Percentiles rank a stretch among this genome's conserved stretches.
Evolutionary conservation across 2,329 filamentous ascomycete species (phyloP).

Genomic region (Trichoderma sp.): DNA sequence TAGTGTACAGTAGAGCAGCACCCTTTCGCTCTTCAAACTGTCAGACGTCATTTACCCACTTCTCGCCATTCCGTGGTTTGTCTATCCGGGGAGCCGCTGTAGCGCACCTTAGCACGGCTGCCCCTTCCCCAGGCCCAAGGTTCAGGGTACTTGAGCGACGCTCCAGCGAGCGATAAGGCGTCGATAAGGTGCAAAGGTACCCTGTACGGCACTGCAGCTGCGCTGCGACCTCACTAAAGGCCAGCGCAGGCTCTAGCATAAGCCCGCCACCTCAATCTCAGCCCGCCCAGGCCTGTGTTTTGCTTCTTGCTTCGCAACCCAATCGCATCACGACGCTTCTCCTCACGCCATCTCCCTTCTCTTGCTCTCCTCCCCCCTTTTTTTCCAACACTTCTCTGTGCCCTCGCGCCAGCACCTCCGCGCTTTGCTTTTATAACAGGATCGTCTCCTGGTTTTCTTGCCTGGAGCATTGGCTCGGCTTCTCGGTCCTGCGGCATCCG

Average conservation of each 20-base stretch:
- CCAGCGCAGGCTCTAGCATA: not conserved
- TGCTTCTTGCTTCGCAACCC: conserved; percentile 25
- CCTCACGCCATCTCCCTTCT: conserved; percentile 22
- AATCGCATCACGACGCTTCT: conserved; percentile 24
- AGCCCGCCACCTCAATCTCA: conserved; percentile 25
- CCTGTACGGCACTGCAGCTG: conserved; percentile 6
- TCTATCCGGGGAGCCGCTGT: conserved; percentile 16
- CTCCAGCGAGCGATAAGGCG: conserved; percentile 7
- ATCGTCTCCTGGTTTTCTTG: not conserved
- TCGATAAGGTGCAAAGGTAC: conserved; percentile 7
- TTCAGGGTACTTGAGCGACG: not conserved
- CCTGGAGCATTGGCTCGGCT: conserved; percentile 4
- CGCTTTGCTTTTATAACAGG: not conserved
- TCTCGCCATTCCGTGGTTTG: not conserved
- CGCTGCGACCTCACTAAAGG: not conserved
- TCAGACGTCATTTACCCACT: conserved; percentile 21
- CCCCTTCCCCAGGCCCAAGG: not conserved
- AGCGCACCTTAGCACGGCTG: not conserved
- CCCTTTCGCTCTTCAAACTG: not conserved
- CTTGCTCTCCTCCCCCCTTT: not conserved
- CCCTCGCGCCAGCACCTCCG: not conserved
- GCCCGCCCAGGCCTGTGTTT: conserved; percentile 16
- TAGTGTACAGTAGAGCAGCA: not conserved
- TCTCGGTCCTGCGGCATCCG: not conserved
- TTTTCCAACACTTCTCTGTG: not conserved